These are phyloP conservation scores for Amoebophrya sp. DNA, from an alignment of 169 alveolate species.

Conservation along the genomic window DNA sequence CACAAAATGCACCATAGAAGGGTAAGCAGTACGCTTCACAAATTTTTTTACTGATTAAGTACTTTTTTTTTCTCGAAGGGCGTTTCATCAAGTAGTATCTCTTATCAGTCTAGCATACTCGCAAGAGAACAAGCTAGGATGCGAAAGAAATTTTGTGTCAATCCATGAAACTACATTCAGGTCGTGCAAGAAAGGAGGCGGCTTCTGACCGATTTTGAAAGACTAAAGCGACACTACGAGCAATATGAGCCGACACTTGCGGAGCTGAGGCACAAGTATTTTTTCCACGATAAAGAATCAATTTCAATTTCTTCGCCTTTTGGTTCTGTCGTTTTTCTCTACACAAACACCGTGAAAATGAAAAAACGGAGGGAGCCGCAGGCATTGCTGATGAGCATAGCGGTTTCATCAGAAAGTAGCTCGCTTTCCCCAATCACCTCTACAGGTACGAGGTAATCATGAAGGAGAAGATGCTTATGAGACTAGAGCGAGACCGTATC, in stretches of 20 bases:
- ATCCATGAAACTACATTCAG: neutral
- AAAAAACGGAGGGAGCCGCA: too few relatives aligned
- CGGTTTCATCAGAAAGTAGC: too few relatives aligned
- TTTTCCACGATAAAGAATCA: constrained; percentile 43
- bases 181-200: constrained; percentile 46
- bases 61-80: neutral
- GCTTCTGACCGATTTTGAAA: constrained; percentile 58
- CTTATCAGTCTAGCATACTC: neutral
- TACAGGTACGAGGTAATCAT: constrained; percentile 40
- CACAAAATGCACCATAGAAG: constrained; percentile 76
- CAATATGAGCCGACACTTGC: constrained; percentile 71
- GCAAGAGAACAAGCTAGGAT: constrained; percentile 53
- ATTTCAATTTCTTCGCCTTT: neutral
- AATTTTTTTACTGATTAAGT: too few relatives aligned
- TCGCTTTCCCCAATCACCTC: too few relatives aligned
- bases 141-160: neutral
- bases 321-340: neutral
- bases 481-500: constrained; percentile 72
- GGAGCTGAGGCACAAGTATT: constrained; percentile 70
- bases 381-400: too few relatives aligned
- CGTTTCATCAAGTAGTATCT: neutral
- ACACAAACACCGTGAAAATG: too few relatives aligned
- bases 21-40: constrained; percentile 47
- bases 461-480: constrained; percentile 71
- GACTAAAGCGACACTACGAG: constrained; percentile 66